Evolutionary conservation across 805 yeast genomes (phyloP).

Genomic region (Hanseniaspora taiwanica): DNA sequence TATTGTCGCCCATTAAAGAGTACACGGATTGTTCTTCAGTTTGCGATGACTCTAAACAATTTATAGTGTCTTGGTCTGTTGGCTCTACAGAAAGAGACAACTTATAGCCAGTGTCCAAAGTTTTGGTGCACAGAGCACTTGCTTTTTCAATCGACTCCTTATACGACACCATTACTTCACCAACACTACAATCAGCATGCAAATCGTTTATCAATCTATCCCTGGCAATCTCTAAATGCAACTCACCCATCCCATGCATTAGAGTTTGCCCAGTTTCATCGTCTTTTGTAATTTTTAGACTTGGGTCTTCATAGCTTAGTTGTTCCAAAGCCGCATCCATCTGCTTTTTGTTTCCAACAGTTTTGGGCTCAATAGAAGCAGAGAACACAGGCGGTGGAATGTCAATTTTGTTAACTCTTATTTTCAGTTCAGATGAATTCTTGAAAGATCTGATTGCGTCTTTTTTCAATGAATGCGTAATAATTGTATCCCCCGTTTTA

Average conservation of each 20-base stretch:
- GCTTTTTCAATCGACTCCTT: slow-evolving; percentile 45
- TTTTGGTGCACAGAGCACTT: slow-evolving; percentile 10
- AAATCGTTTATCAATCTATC: slow-evolving; percentile 70
- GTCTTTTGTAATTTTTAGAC: slow-evolving; percentile 55
- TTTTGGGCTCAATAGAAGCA: slow-evolving; percentile 67
- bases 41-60: slow-evolving; percentile 14
- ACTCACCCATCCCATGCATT: slow-evolving; percentile 95
- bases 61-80: slow-evolving; percentile 12
- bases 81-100: slow-evolving; percentile 22
- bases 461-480: slow-evolving; percentile 43
- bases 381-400: slow-evolving; percentile 92
- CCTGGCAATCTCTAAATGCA: slow-evolving; percentile 79
- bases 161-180: slow-evolving; percentile 80
- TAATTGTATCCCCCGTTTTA: slow-evolving; percentile 82
- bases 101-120: slow-evolving; percentile 16
- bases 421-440: slow-evolving; percentile 24
- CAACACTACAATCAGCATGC: slow-evolving; percentile 68
- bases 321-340: slow-evolving; percentile 57
- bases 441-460: slow-evolving; percentile 34
- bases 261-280: slow-evolving; percentile 87
- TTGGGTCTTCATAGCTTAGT: slow-evolving; percentile 82
- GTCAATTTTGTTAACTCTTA: slow-evolving; percentile 57
- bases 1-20: slow-evolving; percentile 22
- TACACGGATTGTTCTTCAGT: slow-evolving; percentile 18
- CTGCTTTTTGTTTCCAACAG: slow-evolving; percentile 66